These are phyloP conservation scores for Pichia sp. DNA, from an alignment of 1,139 yeast species.

Conservation along the genomic window DNA sequence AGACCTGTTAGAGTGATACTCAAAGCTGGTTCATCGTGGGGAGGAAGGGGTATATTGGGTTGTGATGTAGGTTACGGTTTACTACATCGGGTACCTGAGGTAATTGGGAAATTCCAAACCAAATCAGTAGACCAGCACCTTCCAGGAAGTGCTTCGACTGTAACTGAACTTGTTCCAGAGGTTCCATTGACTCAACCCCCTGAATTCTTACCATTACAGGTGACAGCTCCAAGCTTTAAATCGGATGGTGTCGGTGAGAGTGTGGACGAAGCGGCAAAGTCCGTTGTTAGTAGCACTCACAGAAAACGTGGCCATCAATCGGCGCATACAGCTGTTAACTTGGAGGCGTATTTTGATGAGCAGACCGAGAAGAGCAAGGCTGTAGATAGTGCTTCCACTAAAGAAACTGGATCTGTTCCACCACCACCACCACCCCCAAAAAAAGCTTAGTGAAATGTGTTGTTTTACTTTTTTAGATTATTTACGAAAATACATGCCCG, in stretches of 20 bases:
- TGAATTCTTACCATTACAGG: slow-evolving; percentile 14
- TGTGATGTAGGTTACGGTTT: slow-evolving; percentile 95
- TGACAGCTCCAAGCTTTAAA: slow-evolving; percentile 13
- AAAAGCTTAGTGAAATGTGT: too few relatives aligned
- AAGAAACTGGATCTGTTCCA: slow-evolving; percentile 3
- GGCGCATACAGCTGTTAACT: slow-evolving; percentile 6
- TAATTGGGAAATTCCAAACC: slow-evolving; percentile 40
- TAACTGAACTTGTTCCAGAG: slow-evolving; percentile 1
- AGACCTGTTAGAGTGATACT: slow-evolving; percentile 83
- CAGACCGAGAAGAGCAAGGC: slow-evolving; percentile 13
- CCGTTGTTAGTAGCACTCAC: slow-evolving; percentile 10
- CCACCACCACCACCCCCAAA: slow-evolving; percentile 16
- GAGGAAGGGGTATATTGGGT: slow-evolving; percentile 76
- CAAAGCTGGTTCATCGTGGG: slow-evolving; percentile 43
- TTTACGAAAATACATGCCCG: background rate
- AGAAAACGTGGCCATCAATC: slow-evolving; percentile 10
- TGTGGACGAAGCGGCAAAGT: slow-evolving; percentile 13
- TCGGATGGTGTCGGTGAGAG: slow-evolving; percentile 10
- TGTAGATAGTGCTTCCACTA: background rate
- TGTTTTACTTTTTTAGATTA: background rate
- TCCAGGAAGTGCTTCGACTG: background rate
- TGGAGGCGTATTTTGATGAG: slow-evolving; percentile 16
- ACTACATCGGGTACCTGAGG: slow-evolving; percentile 77
- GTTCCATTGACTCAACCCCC: slow-evolving; percentile 16
- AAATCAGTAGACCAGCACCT: slow-evolving; percentile 5